Percentiles rank a stretch among this genome's conserved stretches.
These are phyloP conservation scores for Solanum pimpinellifolium DNA, from an alignment of 257 asterid genomes.

Conservation along the genomic window DNA sequence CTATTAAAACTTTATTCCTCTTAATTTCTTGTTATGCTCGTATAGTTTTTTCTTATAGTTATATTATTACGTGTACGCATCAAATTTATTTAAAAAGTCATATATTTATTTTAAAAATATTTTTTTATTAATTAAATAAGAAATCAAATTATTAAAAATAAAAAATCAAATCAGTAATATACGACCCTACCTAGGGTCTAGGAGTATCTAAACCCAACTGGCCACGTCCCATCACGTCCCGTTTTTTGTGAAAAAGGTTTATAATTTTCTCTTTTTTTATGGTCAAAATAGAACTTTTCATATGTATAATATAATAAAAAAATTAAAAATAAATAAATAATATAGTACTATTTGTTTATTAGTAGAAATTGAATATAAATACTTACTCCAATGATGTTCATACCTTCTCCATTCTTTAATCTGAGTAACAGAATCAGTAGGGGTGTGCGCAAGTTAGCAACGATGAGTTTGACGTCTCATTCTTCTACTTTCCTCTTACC, in stretches of 20 bases:
- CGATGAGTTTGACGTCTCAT: constrained; percentile 57
- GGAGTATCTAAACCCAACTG: not conserved
- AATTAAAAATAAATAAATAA: too few species aligned
- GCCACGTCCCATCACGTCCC: not conserved
- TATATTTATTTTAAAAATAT: too few species aligned
- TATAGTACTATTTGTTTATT: not conserved
- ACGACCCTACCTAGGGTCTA: too few species aligned
- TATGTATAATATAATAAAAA: not conserved
- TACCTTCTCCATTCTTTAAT: not conserved
- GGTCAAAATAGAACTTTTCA: not conserved
- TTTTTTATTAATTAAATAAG: too few species aligned
- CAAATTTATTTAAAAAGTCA: too few species aligned
- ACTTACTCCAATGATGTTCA: not conserved
- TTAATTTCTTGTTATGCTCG: too few species aligned
- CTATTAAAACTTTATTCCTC: not conserved
- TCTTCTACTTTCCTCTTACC: constrained; percentile 73
- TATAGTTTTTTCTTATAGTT: not conserved
- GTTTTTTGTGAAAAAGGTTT: not conserved
- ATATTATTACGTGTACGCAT: not conserved
- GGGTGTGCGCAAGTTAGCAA: not conserved
- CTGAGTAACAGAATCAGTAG: not conserved
- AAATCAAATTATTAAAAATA: too few species aligned
- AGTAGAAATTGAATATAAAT: not conserved
- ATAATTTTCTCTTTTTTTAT: not conserved
- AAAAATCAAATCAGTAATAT: too few species aligned